Evolutionary conservation across 441 rosid genomes (phyloP).

Genomic region (Raphanus hybrid): DNA sequence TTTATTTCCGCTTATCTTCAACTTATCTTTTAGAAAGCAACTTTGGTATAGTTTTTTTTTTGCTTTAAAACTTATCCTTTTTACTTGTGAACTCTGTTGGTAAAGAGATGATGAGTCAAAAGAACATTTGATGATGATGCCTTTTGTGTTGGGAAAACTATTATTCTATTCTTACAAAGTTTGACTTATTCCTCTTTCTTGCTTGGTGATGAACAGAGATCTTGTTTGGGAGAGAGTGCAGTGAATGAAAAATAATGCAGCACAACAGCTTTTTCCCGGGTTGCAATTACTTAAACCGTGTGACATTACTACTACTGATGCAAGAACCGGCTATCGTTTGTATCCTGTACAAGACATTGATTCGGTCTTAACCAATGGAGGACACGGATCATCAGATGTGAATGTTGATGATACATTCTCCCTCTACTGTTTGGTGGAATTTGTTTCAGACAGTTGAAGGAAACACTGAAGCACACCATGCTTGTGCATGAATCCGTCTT

Average conservation of each 20-base stretch:
- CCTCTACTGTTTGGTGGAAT: constrained; percentile 36
- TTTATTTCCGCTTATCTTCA: too few species aligned
- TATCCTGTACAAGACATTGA: constrained; percentile 51
- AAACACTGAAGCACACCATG: constrained; percentile 57
- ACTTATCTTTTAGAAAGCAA: too few species aligned
- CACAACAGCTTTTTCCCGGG: constrained; percentile 14
- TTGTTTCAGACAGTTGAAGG: constrained; percentile 48
- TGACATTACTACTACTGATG: constrained; percentile 8
- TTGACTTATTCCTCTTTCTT: constrained; percentile 1
- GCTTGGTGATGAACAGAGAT: constrained; percentile 14
- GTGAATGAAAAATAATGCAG: constrained; percentile 36
- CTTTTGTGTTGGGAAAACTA: too few species aligned
- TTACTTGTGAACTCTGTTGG: too few species aligned
- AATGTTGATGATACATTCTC: constrained; percentile 39
- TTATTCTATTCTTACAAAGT: too few species aligned
- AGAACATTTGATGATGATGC: too few species aligned
- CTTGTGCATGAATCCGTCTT: constrained; percentile 74
- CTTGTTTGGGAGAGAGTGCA: constrained; percentile 22
- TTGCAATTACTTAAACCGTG: constrained; percentile 25
- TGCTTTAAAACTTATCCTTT: too few species aligned
- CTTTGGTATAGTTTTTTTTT: too few species aligned
- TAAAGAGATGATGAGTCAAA: too few species aligned
- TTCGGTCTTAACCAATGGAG: constrained; percentile 10
- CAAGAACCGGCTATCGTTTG: constrained; percentile 31
- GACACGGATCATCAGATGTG: constrained; percentile 7